Evolutionary conservation across 2,329 filamentous ascomycete species (phyloP).

Genomic region (Arthrobotrys megalospora): DNA sequence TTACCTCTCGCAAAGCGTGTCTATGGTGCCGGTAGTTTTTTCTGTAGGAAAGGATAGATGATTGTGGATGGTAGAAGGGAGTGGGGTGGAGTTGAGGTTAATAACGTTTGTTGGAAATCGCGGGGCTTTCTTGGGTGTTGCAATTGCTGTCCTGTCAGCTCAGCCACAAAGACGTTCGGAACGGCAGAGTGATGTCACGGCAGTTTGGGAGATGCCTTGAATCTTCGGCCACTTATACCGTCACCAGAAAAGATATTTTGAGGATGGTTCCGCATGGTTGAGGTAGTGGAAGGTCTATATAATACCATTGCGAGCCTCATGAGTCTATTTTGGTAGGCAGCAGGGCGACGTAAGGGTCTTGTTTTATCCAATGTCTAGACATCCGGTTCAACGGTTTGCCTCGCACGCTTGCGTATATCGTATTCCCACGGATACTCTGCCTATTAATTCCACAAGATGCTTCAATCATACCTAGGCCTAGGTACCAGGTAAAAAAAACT

Average conservation of each 20-base stretch:
- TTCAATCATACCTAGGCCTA: too few relatives aligned
- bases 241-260: constrained; percentile 5
- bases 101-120: constrained; percentile 51
- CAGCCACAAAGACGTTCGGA: constrained; percentile 28
- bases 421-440: constrained; percentile 4
- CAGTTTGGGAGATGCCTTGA: constrained; percentile 7
- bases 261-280: neutral
- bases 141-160: constrained; percentile 28
- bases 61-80: constrained; percentile 9
- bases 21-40: neutral
- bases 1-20: constrained; percentile 6
- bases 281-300: neutral
- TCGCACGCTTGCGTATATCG: constrained; percentile 39
- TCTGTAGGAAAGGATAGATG: neutral
- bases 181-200: constrained; percentile 47
- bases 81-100: constrained; percentile 46
- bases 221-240: constrained; percentile 14
- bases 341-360: constrained; percentile 36
- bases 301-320: neutral
- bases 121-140: constrained; percentile 42
- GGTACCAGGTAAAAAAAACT: neutral
- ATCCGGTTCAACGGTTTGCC: constrained; percentile 10
- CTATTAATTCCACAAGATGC: neutral
- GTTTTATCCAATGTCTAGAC: constrained; percentile 5
- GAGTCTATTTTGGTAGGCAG: constrained; percentile 25